phyloP scores from a whole-genome alignment of 2,329 filamentous ascomycete species.

The Paramyrothecium sp. region DNA sequence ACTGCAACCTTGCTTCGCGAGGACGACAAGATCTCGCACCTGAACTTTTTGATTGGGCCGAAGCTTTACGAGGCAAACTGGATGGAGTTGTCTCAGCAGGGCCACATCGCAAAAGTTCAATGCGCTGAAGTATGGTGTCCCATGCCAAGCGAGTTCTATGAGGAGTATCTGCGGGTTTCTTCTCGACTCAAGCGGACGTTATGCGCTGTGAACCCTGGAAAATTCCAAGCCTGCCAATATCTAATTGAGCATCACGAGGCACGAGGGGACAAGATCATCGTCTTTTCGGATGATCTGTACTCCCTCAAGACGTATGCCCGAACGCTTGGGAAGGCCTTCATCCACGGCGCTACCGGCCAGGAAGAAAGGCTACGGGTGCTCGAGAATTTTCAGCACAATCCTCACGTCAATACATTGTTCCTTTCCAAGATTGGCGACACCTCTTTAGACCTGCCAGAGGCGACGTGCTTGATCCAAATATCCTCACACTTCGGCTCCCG shows the following conservation, averaged over 20 bases:
- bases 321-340: constrained; percentile 78
- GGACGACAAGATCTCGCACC: constrained; percentile 89
- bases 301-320: constrained; percentile 78
- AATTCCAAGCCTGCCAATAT: constrained; percentile 92
- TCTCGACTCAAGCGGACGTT: constrained; percentile 40
- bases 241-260: constrained; percentile 91
- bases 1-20: constrained; percentile 88
- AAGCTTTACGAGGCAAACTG: constrained; percentile 95
- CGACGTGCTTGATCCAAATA: constrained; percentile 91
- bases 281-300: constrained; percentile 94
- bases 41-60: constrained; percentile 91
- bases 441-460: constrained; percentile 87
- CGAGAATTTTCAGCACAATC: constrained; percentile 89
- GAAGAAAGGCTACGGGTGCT: constrained; percentile 78
- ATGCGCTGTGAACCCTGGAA: constrained; percentile 89
- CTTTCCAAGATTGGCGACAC: constrained; percentile 95
- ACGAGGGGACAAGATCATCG: constrained; percentile 91
- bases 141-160: constrained; percentile 93
- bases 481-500: constrained; percentile 93
- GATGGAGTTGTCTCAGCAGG: constrained; percentile 92
- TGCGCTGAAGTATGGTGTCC: constrained; percentile 96
- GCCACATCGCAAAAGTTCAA: constrained; percentile 88
- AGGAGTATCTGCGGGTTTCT: constrained; percentile 73
- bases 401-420: constrained; percentile 83
- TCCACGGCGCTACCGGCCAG: constrained; percentile 81